phyloP scores from a whole-genome alignment of 352 stramenopile species.

The Blastocystis sp. region DNA sequence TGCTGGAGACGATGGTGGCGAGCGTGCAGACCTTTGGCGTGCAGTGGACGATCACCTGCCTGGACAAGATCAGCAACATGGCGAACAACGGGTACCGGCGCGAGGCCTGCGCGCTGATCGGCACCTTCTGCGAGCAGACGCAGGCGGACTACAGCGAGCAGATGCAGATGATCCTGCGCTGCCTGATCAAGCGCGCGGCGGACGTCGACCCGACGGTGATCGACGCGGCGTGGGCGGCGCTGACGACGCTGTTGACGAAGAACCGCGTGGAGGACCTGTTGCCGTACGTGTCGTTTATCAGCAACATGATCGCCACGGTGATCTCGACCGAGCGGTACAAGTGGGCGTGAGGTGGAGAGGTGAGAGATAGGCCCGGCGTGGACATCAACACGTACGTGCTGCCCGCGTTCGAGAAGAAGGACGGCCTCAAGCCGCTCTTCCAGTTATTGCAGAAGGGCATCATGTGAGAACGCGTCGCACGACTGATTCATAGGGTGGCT shows the following conservation, averaged over 20 bases:
- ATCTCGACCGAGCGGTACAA: constrained; percentile 83
- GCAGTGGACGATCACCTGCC: constrained; percentile 88
- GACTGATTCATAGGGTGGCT: constrained; percentile 37
- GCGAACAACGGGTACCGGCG: constrained; percentile 82
- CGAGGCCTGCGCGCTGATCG: constrained; percentile 86
- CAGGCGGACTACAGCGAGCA: constrained; percentile 85
- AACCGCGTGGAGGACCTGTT: constrained; percentile 86
- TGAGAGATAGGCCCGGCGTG: constrained; percentile 66
- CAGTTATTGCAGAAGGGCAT: constrained; percentile 60
- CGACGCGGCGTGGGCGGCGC: constrained; percentile 81
- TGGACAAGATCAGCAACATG: constrained; percentile 88
- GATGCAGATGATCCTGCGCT: constrained; percentile 89
- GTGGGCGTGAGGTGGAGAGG: constrained; percentile 85
- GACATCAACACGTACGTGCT: constrained; percentile 57
- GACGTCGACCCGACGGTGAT: constrained; percentile 85
- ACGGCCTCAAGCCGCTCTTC: constrained; percentile 59
- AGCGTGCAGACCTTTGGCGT: constrained; percentile 84
- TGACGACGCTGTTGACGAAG: constrained; percentile 85
- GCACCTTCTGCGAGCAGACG: constrained; percentile 83
- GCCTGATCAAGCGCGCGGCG: constrained; percentile 92
- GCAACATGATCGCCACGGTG: constrained; percentile 91
- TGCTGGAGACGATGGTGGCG: constrained; percentile 32
- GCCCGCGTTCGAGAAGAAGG: constrained; percentile 49
- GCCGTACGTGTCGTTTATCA: constrained; percentile 92
- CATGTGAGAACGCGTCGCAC: background rate